Evolutionary conservation across 1,139 yeast genomes (phyloP).

Genomic region (Sugiyamaella paludigena): DNA sequence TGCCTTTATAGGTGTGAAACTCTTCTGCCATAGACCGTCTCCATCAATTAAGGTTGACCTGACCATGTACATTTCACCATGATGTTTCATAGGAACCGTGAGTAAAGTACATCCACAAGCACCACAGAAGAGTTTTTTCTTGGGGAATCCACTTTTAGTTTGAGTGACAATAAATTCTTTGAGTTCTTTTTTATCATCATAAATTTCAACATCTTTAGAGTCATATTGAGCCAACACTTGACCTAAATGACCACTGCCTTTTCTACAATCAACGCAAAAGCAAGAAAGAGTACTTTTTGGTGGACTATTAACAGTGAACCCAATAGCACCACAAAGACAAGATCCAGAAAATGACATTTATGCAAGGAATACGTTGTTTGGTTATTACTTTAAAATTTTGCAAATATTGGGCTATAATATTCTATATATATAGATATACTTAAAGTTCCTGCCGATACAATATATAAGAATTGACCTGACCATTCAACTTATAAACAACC

Average conservation of each 20-base stretch:
- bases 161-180: constrained; percentile 24
- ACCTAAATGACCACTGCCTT: constrained; percentile 34
- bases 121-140: constrained; percentile 30
- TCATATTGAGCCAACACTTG: constrained; percentile 28
- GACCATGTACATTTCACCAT: constrained; percentile 29
- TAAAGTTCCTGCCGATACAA: no score
- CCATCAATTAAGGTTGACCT: constrained; percentile 31
- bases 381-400: no score
- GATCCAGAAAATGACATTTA: constrained; percentile 20
- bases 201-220: constrained; percentile 23
- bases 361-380: no score
- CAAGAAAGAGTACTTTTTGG: constrained; percentile 27
- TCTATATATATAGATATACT: no score
- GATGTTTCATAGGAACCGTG: constrained; percentile 30
- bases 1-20: constrained; percentile 10
- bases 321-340: constrained; percentile 32
- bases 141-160: constrained; percentile 34
- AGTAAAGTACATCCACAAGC: constrained; percentile 32
- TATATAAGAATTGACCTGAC: no score
- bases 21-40: constrained; percentile 9
- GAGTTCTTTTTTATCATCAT: constrained; percentile 21
- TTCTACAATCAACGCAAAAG: constrained; percentile 35
- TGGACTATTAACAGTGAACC: constrained; percentile 20
- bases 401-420: no score
- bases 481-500: no score